These are phyloP conservation scores for Takakia lepidozioides DNA, from an alignment of 225 moss, liverwort and hornwort species.

Conservation along the genomic window DNA sequence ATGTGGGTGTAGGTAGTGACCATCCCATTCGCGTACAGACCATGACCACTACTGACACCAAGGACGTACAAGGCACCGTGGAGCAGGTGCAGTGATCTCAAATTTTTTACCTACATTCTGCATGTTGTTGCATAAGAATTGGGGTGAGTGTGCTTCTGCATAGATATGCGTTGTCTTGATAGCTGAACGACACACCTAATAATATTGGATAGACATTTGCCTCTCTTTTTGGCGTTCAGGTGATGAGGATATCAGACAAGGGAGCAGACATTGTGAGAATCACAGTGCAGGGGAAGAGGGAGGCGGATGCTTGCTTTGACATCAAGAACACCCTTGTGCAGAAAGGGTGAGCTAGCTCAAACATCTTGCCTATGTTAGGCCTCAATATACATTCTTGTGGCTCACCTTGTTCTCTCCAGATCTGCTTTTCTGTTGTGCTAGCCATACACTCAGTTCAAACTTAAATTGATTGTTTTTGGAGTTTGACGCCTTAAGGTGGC, in stretches of 20 bases:
- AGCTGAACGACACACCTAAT: too few relatives aligned
- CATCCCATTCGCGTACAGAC: conserved; percentile 93
- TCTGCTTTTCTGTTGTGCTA: too few relatives aligned
- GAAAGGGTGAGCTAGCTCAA: conserved; percentile 91
- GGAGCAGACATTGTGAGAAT: conserved; percentile 95
- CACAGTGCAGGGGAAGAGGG: conserved; percentile 90
- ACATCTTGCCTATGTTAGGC: too few relatives aligned
- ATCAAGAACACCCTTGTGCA: conserved; percentile 96
- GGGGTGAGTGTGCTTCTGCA: background rate
- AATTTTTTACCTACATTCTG: too few relatives aligned
- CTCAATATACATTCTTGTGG: too few relatives aligned
- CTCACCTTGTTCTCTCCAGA: too few relatives aligned
- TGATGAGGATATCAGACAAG: conserved; percentile 85
- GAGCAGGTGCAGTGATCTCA: conserved; percentile 77
- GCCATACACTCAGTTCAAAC: too few relatives aligned
- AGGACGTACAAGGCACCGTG: conserved; percentile 76
- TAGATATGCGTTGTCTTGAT: background rate
- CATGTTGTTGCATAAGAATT: too few relatives aligned
- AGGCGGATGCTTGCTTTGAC: conserved; percentile 84
- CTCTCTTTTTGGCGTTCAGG: conserved; percentile 24
- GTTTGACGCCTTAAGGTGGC: too few relatives aligned
- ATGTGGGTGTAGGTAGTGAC: conserved; percentile 87
- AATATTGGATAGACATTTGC: too few relatives aligned
- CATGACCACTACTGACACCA: conserved; percentile 99
- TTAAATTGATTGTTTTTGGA: too few relatives aligned